Evolutionary conservation across 768 basidiomycete species (phyloP), one percentile per base, ranked within the genome.

Genomic region (Phaeolepiota aurea): DNA sequence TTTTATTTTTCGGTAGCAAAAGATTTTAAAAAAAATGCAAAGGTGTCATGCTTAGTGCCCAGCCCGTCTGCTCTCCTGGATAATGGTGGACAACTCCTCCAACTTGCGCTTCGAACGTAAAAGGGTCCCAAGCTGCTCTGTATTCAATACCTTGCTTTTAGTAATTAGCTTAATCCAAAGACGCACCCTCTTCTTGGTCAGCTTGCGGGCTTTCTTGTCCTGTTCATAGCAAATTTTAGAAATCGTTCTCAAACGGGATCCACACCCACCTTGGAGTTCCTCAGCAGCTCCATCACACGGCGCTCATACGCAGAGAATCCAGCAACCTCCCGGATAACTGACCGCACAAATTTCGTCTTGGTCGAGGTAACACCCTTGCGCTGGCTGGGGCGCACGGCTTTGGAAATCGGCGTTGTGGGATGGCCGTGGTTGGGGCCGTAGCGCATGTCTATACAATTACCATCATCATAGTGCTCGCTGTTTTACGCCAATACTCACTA

Each of bases 121-220:
- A 52, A 98, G 77, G n/a, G 96, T 98, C 25, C 96, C 96, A 57
- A 99, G 83, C 91, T 92, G 55, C 43, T 19, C 14, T 31, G 12
- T 31, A 12, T 20, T 44, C 31, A 44, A 44, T 37, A 41, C 32
- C 38, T 43, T 23, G 15, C 14, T 9, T 19, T 16, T 5, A 20
- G 3, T 25, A 11, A 32, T 16, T 43, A 7, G n/a, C 4, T 2
- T 12, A 28, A 39, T 39, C 20, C 20, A 34, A 12, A 40, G 38
- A 79, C 83, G 53, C 57, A 96, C 94, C 76, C 92, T 83, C 76
- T 94, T 97, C 83, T 99, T 99, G 54, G 92, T 93, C 75, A 98
- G 73, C 74, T 98, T 98, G 65, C 91, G 78, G 45, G 94, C 94
- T 71, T 94, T 97, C 82, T 99, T 99, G 66, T 99, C 94, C 91